phyloP scores from a whole-genome alignment of 306 rosid genomes.

The Fragaria ananassa region DNA sequence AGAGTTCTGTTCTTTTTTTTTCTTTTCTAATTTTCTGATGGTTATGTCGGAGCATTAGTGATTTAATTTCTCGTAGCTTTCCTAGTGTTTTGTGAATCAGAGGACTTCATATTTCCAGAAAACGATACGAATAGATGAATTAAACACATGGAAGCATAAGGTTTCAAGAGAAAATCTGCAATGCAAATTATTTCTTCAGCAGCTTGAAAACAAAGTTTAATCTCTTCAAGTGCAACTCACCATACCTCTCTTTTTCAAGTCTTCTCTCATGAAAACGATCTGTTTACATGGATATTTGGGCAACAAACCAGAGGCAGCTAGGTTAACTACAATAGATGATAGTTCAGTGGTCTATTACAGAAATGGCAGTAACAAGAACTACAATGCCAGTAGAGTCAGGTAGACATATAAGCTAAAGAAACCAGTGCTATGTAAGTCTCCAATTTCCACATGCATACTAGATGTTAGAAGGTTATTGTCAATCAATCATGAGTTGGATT shows the following conservation, averaged over 20 bases:
- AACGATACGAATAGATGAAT: not conserved
- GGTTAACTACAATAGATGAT: not conserved
- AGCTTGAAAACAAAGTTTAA: not conserved
- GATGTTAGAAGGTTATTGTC: not conserved
- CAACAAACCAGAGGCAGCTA: not conserved
- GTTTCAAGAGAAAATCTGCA: not conserved
- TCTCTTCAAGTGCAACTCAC: not conserved
- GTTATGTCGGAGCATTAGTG: not conserved
- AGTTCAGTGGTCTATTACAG: conserved; percentile 17
- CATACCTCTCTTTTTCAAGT: not conserved
- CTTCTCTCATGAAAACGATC: not conserved
- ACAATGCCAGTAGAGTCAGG: conserved; percentile 2
- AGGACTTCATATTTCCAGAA: not conserved
- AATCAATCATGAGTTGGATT: conserved; percentile 40
- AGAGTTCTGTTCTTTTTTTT: not conserved
- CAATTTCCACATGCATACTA: not conserved
- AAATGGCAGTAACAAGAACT: conserved; percentile 3
- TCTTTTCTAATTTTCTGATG: not conserved
- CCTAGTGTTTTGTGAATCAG: not conserved
- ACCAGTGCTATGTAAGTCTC: not conserved
- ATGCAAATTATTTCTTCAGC: not conserved
- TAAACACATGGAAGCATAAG: not conserved
- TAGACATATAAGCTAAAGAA: not conserved
- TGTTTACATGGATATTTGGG: not conserved
- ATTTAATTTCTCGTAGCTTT: not conserved